These are phyloP conservation scores for Linnemannia elongata DNA, from an alignment of 192 early-diverging fungal species.

Conservation along the genomic window DNA sequence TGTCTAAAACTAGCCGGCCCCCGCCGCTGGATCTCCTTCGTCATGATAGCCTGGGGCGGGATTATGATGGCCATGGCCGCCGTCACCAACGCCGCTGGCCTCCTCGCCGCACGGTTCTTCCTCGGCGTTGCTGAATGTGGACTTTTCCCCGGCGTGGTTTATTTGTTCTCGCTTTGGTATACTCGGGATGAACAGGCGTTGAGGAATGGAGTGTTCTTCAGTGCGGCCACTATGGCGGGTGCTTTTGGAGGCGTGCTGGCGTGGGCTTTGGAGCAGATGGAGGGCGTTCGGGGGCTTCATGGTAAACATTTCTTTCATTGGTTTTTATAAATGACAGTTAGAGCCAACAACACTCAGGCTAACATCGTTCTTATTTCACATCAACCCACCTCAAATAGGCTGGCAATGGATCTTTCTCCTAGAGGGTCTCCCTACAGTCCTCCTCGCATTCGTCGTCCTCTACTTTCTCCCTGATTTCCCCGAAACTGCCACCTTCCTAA, in stretches of 20 bases:
- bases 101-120: constrained; percentile 67
- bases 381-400: constrained; percentile 12
- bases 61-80: constrained; percentile 64
- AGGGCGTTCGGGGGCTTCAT: constrained; percentile 60
- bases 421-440: constrained; percentile 65
- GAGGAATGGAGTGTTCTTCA: constrained; percentile 66
- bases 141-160: constrained; percentile 69
- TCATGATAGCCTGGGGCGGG: constrained; percentile 68
- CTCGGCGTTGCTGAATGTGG: constrained; percentile 69
- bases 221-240: constrained; percentile 62
- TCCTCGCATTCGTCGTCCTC: constrained; percentile 35
- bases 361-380: too few species aligned
- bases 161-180: constrained; percentile 67
- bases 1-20: constrained; percentile 68
- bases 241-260: constrained; percentile 75
- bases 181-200: constrained; percentile 64
- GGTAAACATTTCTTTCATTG: constrained; percentile 2
- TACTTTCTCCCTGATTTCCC: constrained; percentile 63
- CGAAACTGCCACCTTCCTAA: constrained; percentile 59
- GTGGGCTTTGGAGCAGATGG: constrained; percentile 68
- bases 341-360: background rate
- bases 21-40: constrained; percentile 64
- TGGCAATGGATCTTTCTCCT: constrained; percentile 80
- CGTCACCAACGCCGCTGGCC: constrained; percentile 40
- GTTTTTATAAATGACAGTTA: background rate